Conservation (phyloP, 2,329 filamentous ascomycete species). For the Fusarium papillatum region DNA sequence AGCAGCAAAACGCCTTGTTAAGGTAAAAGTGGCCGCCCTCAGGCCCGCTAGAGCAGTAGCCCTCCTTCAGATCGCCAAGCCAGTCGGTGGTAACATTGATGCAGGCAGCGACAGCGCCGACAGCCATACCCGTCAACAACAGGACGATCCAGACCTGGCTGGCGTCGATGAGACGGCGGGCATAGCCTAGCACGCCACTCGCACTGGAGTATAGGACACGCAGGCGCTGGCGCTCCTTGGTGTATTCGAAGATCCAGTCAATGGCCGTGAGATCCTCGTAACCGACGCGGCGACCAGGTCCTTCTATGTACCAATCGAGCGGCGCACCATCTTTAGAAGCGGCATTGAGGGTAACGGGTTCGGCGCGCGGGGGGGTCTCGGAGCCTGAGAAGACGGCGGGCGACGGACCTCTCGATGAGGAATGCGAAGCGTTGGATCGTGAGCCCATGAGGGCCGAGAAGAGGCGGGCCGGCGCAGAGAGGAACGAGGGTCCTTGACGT, state of each 20-base stretch:
- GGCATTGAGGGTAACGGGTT: constrained; percentile 29
- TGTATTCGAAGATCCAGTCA: constrained; percentile 99
- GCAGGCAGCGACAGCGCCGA: constrained; percentile 86
- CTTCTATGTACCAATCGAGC: constrained; percentile 91
- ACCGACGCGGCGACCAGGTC: constrained; percentile 88
- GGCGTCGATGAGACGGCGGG: constrained; percentile 82
- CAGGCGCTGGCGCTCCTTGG: constrained; percentile 91
- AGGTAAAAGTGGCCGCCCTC: constrained; percentile 93
- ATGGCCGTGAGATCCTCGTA: constrained; percentile 98
- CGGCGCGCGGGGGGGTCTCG: constrained; percentile 24
- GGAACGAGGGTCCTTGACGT: constrained; percentile 67
- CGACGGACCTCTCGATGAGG: constrained; percentile 34
- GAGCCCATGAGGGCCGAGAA: constrained; percentile 60
- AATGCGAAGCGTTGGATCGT: constrained; percentile 20
- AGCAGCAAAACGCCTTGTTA: constrained; percentile 93
- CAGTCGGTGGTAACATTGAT: constrained; percentile 95
- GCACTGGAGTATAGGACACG: constrained; percentile 80
- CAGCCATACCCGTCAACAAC: constrained; percentile 85
- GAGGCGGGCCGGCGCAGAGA: constrained; percentile 62
- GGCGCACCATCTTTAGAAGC: constrained; percentile 61
- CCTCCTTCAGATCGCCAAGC: constrained; percentile 92
- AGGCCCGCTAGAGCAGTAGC: constrained; percentile 81
- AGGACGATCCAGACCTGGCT: constrained; percentile 95
- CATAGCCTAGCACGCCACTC: constrained; percentile 79
- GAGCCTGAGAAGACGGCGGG: constrained; percentile 30